Conservation (phyloP, 1,284 basidiomycete genomes). For the Ganoderma sp. region DNA sequence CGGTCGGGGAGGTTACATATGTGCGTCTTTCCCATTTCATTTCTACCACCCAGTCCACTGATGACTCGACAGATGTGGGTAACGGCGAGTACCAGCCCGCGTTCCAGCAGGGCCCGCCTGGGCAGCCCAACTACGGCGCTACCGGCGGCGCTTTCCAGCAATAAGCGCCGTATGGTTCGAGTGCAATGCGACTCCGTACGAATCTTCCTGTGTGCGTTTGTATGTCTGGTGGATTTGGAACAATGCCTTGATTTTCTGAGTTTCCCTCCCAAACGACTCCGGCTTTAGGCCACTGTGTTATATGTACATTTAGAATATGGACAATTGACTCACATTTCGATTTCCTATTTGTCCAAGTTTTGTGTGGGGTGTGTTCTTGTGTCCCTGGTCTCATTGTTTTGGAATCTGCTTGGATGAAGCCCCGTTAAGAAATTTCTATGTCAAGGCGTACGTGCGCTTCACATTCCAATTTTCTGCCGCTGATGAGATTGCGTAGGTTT, state of each 20-base stretch:
- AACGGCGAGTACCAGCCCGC: slow-evolving; percentile 58
- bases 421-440: neutral
- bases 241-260: neutral
- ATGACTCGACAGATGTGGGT: slow-evolving; percentile 51
- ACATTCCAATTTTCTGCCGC: neutral
- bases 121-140: slow-evolving; percentile 49
- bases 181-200: neutral
- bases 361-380: neutral
- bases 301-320: neutral
- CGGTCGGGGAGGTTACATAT: slow-evolving; percentile 57
- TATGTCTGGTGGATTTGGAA: neutral
- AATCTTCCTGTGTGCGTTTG: neutral
- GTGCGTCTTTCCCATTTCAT: slow-evolving; percentile 38
- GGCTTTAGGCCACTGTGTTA: neutral
- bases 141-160: slow-evolving; percentile 42
- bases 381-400: neutral
- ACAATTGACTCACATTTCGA: neutral
- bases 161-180: slow-evolving; percentile 9
- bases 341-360: neutral
- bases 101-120: slow-evolving; percentile 38
- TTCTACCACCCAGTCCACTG: neutral
- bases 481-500: neutral
- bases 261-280: neutral
- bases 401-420: neutral
- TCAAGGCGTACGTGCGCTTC: neutral